A percentile compares a stretch with the other conserved stretches of the same genome.
These are phyloP conservation scores for Prunus yedoensis DNA, from an alignment of 331 rosid genomes.

Conservation along the genomic window DNA sequence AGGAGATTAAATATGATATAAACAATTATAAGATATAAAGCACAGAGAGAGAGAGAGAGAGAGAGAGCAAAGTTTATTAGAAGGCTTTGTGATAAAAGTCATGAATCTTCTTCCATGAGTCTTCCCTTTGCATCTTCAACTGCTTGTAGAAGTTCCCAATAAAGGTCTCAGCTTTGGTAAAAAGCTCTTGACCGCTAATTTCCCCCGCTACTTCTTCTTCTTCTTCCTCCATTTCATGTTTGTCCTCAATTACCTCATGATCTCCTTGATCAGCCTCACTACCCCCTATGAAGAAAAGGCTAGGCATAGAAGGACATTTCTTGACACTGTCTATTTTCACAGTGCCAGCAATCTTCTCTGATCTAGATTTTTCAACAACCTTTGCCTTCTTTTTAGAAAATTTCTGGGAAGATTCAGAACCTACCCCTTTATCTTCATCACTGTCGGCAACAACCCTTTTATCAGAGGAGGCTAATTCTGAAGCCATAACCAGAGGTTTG, in stretches of 20 bases:
- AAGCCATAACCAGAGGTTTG: constrained; percentile 16
- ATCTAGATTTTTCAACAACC: constrained; percentile 30
- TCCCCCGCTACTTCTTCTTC: constrained; percentile 35
- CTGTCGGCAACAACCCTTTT: constrained; percentile 8
- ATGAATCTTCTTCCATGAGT: constrained; percentile 50
- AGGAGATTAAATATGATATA: neutral
- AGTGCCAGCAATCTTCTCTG: constrained; percentile 34
- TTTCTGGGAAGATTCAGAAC: constrained; percentile 6
- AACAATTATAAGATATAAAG: neutral
- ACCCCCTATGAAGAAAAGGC: constrained; percentile 61
- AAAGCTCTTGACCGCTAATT: constrained; percentile 59
- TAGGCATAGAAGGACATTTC: constrained; percentile 59
- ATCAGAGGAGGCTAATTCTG: constrained; percentile 20
- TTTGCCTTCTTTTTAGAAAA: constrained; percentile 19
- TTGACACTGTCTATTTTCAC: constrained; percentile 31
- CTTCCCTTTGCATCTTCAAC: constrained; percentile 79
- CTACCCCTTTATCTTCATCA: neutral
- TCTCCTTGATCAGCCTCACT: constrained; percentile 40
- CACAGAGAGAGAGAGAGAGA: neutral
- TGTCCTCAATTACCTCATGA: constrained; percentile 12
- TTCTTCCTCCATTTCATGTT: constrained; percentile 34
- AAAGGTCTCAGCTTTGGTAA: constrained; percentile 69
- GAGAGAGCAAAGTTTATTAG: constrained; percentile 3
- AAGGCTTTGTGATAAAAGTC: constrained; percentile 46
- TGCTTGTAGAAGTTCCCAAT: constrained; percentile 77